Conservation (phyloP, 768 basidiomycete genomes). For the Lanmaoa pseudosensibilis region DNA sequence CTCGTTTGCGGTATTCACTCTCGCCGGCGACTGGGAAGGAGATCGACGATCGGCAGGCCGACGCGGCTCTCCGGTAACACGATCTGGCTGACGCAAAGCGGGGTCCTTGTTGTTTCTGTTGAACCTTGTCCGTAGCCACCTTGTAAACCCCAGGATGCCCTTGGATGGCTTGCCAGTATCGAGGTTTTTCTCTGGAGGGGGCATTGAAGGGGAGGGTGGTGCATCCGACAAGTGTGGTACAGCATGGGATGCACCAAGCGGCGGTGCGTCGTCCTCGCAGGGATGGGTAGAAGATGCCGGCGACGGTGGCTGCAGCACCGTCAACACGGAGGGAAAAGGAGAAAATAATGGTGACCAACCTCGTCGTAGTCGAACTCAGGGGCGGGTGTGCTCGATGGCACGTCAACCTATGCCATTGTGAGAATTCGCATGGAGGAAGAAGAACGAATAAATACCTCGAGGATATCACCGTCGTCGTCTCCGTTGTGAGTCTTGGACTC, state of each 20-base stretch:
- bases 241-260: background rate
- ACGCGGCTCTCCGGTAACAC: background rate
- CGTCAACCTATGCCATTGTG: background rate
- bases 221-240: background rate
- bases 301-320: background rate
- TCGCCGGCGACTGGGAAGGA: background rate
- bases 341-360: background rate
- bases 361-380: background rate
- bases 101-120: background rate
- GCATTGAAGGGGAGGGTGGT: background rate
- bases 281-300: background rate
- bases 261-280: background rate
- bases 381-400: background rate
- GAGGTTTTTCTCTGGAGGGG: background rate
- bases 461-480: no score
- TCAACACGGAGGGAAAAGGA: background rate
- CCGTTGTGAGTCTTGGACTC: background rate
- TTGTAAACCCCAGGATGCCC: background rate
- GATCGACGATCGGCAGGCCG: background rate
- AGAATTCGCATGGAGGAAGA: background rate
- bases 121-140: background rate
- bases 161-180: background rate
- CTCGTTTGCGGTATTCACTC: background rate
- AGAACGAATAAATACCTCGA: background rate
- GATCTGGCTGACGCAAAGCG: background rate